Percentiles rank a stretch among this genome's conserved stretches.
phyloP scores from a whole-genome alignment of 2,329 filamentous ascomycete species.

The Ophiosphaerella korrae region DNA sequence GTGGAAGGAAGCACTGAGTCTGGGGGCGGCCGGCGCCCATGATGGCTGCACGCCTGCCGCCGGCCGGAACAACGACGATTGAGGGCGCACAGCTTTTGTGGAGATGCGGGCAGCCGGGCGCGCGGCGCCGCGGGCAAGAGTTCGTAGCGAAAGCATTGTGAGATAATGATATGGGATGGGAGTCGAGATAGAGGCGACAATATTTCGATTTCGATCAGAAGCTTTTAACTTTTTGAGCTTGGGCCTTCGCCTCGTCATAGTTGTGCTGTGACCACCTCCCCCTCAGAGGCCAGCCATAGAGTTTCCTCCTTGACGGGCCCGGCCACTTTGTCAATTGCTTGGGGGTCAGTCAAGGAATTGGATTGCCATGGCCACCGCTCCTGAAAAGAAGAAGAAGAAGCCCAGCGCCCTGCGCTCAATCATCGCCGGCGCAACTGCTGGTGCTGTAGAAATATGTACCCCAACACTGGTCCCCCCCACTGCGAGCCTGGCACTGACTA shows the following conservation, averaged over 20 bases:
- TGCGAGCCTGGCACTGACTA: constrained; percentile 21
- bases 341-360: neutral
- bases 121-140: constrained; percentile 52
- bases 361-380: constrained; percentile 31
- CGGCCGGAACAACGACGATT: constrained; percentile 42
- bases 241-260: no score
- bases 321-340: no score
- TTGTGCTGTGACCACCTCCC: no score
- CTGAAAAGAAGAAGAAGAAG: constrained; percentile 50
- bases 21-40: constrained; percentile 38
- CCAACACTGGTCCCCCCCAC: neutral
- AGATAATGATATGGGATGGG: constrained; percentile 1
- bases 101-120: constrained; percentile 50
- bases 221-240: no score
- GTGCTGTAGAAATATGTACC: constrained; percentile 89
- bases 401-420: constrained; percentile 88
- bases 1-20: constrained; percentile 50
- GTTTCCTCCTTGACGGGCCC: no score
- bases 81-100: constrained; percentile 44
- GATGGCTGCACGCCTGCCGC: constrained; percentile 40
- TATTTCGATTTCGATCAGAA: no score
- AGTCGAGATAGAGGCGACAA: neutral
- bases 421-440: constrained; percentile 89
- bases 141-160: constrained; percentile 53
- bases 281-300: no score